A percentile compares a stretch with the other conserved stretches of the same genome.
These are phyloP conservation scores for Puya raimondii DNA, from an alignment of 176 grass and related monocot genomes.

Conservation along the genomic window DNA sequence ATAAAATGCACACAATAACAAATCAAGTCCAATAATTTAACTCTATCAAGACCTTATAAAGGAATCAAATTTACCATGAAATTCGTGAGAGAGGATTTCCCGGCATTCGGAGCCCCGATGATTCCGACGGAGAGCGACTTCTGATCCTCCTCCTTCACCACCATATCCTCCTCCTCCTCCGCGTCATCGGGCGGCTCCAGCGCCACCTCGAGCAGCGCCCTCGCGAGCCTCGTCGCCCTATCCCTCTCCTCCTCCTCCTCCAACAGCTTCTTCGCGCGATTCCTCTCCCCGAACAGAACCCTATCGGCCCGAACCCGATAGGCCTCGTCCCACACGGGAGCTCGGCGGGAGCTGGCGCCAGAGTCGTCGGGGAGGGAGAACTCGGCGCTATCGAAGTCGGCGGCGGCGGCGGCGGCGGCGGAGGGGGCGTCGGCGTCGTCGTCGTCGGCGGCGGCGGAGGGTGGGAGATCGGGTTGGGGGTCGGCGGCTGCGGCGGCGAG, in stretches of 20 bases:
- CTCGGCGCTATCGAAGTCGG: slow-evolving; percentile 16
- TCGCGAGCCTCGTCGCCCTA: slow-evolving; percentile 44
- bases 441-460: neutral
- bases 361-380: slow-evolving; percentile 1
- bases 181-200: slow-evolving; percentile 58
- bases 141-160: slow-evolving; percentile 84
- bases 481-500: slow-evolving; percentile 19
- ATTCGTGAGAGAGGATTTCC: slow-evolving; percentile 84
- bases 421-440: slow-evolving; percentile 10
- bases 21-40: neutral
- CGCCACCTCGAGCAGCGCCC: slow-evolving; percentile 72
- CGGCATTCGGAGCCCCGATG: slow-evolving; percentile 84
- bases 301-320: slow-evolving; percentile 68
- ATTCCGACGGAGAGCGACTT: slow-evolving; percentile 80
- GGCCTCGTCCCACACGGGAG: slow-evolving; percentile 46
- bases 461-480: slow-evolving; percentile 8
- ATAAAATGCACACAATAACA: neutral
- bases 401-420: neutral
- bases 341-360: slow-evolving; percentile 1
- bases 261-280: neutral
- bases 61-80: slow-evolving; percentile 41
- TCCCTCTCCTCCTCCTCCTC: slow-evolving; percentile 33
- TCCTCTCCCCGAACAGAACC: slow-evolving; percentile 49
- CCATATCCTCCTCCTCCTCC: slow-evolving; percentile 34
- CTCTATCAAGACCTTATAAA: neutral